Base-by-base conservation (phyloP, 192 early-diverging fungal genomes). In the Coemansia furcata region DNA sequence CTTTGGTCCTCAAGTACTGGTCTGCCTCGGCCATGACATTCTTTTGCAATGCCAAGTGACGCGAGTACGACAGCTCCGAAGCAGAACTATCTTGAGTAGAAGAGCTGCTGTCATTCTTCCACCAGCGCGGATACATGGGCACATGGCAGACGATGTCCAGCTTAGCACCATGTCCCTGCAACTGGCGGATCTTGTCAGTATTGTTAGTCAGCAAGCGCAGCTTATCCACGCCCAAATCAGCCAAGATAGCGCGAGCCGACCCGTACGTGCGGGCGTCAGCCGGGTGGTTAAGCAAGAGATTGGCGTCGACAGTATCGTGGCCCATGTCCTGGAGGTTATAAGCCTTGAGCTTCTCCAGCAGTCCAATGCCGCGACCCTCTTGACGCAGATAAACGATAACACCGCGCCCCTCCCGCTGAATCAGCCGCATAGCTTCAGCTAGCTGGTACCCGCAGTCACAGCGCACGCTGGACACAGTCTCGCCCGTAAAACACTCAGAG, bases 381-480 rank as follows among this genome's bases (percentile, higher is more conserved):
- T 99, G 97, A 39, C 92, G 89, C 73, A 99, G 76, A 71, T 99
- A 99, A 6, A 99, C 87, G 66, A 99, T 90, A 12, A 98, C 92
- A n/a, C 95, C 97, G 1, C 90, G 82, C 14, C 93, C 91, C 65
- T 92, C 93, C 30, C 70, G 68, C 62, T 92, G 89, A 80, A 99
- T 97, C 62, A 90, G 74, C 46, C 89, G 80, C 93, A 97, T 96
- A 0, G 96, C 92, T 72, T 92, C 90, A 59, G 95, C 89, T 61
- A 98, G 83, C 72, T 98, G 96, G 67, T 95, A 94, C 14, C 91
- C 94, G 80, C 97, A 99, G 77, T 99, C 97, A 69, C 97, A 99
- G 10, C 97, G 87, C 60, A 87, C 87, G 10, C 91, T 93, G 23
- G 91, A 89, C 3, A 97, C 88, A 0, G 94, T 97, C 70, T 99